These are phyloP conservation scores for Quercus variabilis DNA, from an alignment of 306 rosid genomes.

Conservation along the genomic window DNA sequence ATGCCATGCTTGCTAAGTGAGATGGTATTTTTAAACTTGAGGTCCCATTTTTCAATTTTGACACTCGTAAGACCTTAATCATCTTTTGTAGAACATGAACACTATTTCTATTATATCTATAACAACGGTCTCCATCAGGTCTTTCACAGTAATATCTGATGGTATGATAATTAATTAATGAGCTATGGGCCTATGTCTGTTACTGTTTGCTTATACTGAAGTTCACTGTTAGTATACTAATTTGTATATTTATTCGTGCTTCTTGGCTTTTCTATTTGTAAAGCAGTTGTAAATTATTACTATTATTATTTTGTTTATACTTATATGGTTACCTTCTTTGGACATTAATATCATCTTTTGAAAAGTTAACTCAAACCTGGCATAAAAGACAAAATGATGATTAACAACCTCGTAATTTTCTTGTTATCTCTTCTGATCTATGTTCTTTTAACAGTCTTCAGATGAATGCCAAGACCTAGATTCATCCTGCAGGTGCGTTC, in stretches of 20 bases:
- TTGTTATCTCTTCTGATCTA: slow-evolving; percentile 6
- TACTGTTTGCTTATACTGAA: not conserved
- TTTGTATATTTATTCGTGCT: not conserved
- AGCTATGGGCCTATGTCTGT: not conserved
- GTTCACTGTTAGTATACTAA: not conserved
- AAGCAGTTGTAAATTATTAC: too few relatives aligned
- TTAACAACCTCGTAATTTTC: not conserved
- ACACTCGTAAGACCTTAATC: not conserved
- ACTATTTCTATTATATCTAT: not conserved
- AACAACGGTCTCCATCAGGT: not conserved
- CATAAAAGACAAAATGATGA: not conserved
- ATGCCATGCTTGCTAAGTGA: not conserved
- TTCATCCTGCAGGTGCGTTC: slow-evolving; percentile 21
- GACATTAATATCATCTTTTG: not conserved
- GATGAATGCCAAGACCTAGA: slow-evolving; percentile 18
- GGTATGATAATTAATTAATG: not conserved
- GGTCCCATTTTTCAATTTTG: not conserved
- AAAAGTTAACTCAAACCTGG: not conserved
- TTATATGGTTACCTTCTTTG: not conserved
- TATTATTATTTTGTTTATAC: not conserved
- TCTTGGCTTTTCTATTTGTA: not conserved
- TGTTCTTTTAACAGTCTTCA: slow-evolving; percentile 15
- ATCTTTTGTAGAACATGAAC: not conserved
- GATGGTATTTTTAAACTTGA: not conserved
- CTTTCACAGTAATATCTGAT: not conserved